phyloP scores from a whole-genome alignment of 2,329 filamentous ascomycete genomes.

The Penicillium sp. region DNA sequence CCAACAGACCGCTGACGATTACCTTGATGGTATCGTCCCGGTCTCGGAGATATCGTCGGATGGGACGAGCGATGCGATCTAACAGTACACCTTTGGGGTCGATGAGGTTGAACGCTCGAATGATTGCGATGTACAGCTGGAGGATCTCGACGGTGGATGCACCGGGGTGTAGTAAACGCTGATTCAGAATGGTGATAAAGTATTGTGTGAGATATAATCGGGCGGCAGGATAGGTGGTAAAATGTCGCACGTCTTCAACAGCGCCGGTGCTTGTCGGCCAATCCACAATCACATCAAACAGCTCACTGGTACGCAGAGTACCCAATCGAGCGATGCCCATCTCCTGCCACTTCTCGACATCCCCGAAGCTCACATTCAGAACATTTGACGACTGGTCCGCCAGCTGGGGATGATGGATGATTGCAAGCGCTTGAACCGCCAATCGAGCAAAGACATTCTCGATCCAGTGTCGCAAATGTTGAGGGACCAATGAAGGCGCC shows the following conservation, averaged over 20 bases:
- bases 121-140: constrained; percentile 62
- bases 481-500: constrained; percentile 42
- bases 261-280: constrained; percentile 56
- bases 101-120: constrained; percentile 57
- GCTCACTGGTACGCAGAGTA: constrained; percentile 48
- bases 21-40: constrained; percentile 61
- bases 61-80: constrained; percentile 59
- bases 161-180: constrained; percentile 55
- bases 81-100: constrained; percentile 62
- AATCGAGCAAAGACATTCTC: constrained; percentile 50
- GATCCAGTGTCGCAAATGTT: constrained; percentile 52
- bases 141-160: constrained; percentile 61
- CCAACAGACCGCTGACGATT: constrained; percentile 58
- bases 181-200: constrained; percentile 50
- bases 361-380: constrained; percentile 33
- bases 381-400: constrained; percentile 18
- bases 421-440: constrained; percentile 45
- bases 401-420: constrained; percentile 27
- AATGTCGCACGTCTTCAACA: constrained; percentile 56
- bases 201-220: constrained; percentile 50
- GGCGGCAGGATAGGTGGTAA: constrained; percentile 48
- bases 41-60: constrained; percentile 57
- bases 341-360: constrained; percentile 51
- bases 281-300: constrained; percentile 58
- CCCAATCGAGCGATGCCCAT: constrained; percentile 52